These are phyloP conservation scores for Diaporthe australafricana DNA, from an alignment of 2,329 filamentous ascomycete species.

Conservation along the genomic window DNA sequence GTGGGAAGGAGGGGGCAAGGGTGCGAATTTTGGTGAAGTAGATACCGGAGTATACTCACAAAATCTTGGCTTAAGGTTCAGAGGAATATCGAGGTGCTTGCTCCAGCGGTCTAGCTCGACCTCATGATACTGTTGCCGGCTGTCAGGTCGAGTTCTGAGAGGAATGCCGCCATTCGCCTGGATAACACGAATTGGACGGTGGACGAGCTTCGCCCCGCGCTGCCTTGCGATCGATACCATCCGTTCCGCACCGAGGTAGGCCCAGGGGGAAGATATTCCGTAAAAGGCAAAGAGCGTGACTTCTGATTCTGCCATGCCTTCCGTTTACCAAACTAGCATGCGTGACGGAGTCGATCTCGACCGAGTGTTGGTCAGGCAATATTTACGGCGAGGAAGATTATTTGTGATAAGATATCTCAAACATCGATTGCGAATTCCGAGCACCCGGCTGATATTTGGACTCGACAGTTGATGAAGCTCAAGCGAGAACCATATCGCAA, in stretches of 20 bases:
- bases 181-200: conserved; percentile 28
- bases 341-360: too few species aligned
- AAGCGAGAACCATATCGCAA: neutral
- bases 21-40: too few species aligned
- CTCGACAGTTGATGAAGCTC: too few species aligned
- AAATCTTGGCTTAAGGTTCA: conserved; percentile 19
- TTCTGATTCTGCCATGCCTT: conserved; percentile 5
- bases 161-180: conserved; percentile 27
- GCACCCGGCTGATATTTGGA: neutral
- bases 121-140: conserved; percentile 28
- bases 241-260: conserved; percentile 25
- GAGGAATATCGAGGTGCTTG: conserved; percentile 6
- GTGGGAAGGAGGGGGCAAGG: too few species aligned
- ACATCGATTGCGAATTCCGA: neutral
- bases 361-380: too few species aligned
- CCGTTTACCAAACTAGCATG: too few species aligned
- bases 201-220: conserved; percentile 8
- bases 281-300: conserved; percentile 18
- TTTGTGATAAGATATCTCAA: neutral
- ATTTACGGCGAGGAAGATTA: neutral
- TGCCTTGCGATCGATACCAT: conserved; percentile 8
- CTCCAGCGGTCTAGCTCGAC: conserved; percentile 30
- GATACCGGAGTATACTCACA: neutral
- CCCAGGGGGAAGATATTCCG: conserved; percentile 30
- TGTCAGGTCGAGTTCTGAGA: conserved; percentile 22